phyloP scores from a whole-genome alignment of 306 rosid genomes.

The Trifolium dubium region DNA sequence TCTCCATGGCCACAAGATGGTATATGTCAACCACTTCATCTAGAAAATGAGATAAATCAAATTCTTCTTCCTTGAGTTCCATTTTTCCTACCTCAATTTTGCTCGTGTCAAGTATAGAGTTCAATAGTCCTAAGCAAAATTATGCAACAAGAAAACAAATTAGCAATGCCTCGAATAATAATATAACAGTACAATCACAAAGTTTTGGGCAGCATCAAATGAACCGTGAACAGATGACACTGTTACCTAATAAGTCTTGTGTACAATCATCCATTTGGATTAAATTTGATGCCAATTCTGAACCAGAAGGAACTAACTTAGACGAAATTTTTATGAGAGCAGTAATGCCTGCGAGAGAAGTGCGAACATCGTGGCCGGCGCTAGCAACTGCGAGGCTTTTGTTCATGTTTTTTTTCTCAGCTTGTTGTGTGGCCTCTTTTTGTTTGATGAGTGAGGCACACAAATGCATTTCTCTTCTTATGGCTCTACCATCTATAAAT shows the following conservation, averaged over 20 bases:
- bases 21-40: slow-evolving; percentile 71
- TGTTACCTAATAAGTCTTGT: slow-evolving; percentile 66
- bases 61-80: slow-evolving; percentile 73
- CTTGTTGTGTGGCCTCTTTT: slow-evolving; percentile 72
- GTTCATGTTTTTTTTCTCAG: slow-evolving; percentile 69
- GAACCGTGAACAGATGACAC: background rate
- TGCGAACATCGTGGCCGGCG: slow-evolving; percentile 77
- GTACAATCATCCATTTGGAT: slow-evolving; percentile 64
- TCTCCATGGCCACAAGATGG: slow-evolving; percentile 60
- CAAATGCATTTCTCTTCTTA: slow-evolving; percentile 57
- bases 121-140: slow-evolving; percentile 56
- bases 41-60: slow-evolving; percentile 60
- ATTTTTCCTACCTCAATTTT: slow-evolving; percentile 80
- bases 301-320: slow-evolving; percentile 41
- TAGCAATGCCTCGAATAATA: background rate
- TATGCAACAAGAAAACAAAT: slow-evolving; percentile 3
- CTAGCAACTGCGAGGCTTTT: slow-evolving; percentile 66
- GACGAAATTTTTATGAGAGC: slow-evolving; percentile 61
- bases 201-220: background rate
- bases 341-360: slow-evolving; percentile 61
- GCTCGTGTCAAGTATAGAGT: slow-evolving; percentile 75
- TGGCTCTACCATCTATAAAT: slow-evolving; percentile 34
- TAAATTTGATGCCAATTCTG: slow-evolving; percentile 54
- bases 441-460: slow-evolving; percentile 62
- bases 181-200: background rate